phyloP scores from a whole-genome alignment of 345 rosid genomes.

The Sonneratia caseolaris region DNA sequence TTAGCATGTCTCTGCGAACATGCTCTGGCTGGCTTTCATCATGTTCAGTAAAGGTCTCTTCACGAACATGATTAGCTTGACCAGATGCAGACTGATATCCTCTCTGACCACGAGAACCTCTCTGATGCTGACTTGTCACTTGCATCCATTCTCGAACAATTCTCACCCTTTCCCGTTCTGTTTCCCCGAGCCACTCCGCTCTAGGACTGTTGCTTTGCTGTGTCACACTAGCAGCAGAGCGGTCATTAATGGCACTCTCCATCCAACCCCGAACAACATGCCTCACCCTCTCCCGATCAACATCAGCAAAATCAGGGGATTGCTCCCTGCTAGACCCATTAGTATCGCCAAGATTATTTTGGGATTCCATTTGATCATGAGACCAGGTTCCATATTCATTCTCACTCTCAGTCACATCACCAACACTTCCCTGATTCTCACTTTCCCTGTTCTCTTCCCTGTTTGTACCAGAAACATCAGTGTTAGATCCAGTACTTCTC shows the following conservation, averaged over 20 bases:
- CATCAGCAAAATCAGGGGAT: conserved; percentile 85
- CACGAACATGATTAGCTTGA: conserved; percentile 19
- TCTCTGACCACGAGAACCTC: conserved; percentile 52
- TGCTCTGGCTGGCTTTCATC: conserved; percentile 78
- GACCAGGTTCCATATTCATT: conserved; percentile 78
- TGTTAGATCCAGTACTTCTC: conserved; percentile 44
- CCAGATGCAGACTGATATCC: conserved; percentile 41
- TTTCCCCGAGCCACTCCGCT: conserved; percentile 96
- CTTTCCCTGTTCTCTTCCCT: conserved; percentile 49
- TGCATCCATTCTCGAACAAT: conserved; percentile 95
- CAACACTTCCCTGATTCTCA: conserved; percentile 63
- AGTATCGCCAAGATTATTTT: conserved; percentile 40
- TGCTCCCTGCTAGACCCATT: conserved; percentile 78
- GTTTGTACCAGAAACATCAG: conserved; percentile 34
- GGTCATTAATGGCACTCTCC: conserved; percentile 70
- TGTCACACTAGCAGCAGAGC: conserved; percentile 46
- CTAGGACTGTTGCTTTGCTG: conserved; percentile 57
- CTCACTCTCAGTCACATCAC: conserved; percentile 72
- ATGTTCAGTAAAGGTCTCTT: conserved; percentile 41
- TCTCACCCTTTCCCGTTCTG: conserved; percentile 96
- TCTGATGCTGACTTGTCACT: conserved; percentile 91
- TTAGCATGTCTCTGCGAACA: conserved; percentile 56
- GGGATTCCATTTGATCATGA: conserved; percentile 42
- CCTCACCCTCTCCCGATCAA: conserved; percentile 95
- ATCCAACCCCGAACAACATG: conserved; percentile 92